Evolutionary conservation across 1,139 yeast genomes (phyloP), one percentile per base, ranked within the genome.

Genomic region (Schizosaccharomyces versatilis): DNA sequence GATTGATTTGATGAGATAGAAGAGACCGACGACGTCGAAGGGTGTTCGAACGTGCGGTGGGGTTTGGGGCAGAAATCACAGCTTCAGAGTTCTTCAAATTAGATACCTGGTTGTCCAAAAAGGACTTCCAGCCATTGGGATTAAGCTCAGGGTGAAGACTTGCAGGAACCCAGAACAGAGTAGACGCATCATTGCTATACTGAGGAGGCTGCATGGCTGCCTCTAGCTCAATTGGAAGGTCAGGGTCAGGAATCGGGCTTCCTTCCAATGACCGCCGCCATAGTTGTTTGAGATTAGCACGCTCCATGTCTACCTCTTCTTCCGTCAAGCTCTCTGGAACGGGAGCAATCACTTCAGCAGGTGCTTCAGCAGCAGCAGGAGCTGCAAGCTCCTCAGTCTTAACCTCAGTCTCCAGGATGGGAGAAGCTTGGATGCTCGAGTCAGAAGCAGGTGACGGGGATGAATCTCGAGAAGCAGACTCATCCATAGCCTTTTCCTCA

Each of bases 101-200:
- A 8, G 19, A 15, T 12, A 38, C 52, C 19, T 39, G 41, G 9
- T 15, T n/a, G 15, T 39, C 52, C 24, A 49, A 32, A 19, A 44
- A 44, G 38, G 19, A 17, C n/a, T 49, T 49, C 52, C 52, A 49
- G 14, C 52, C 52, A 17, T 14, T 49, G 14, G 54, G 54, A 7
- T 39, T 41, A 7, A 53, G 32, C 24, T 44, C 53, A 3, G 54
- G 54, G n/a, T 53, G 54, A 9, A 47, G 38, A 42, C 36, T n/a
- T 15, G 54, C 54, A 6, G 54, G 54, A 12, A 53, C 54, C 54
- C 54, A 53, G 36, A 53, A 47, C 7, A 52, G 55, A 54, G 41
- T 49, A 39, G 52, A 38, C 6, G 42, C 49, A 49, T 49, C 52
- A 9, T 32, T n/a, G 19, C 36, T 38, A n/a, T 19, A 15, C 2